Percentiles rank a stretch among this genome's conserved stretches.
phyloP scores from a whole-genome alignment of 768 basidiomycete genomes.

The Dacryopinax primogenitus region DNA sequence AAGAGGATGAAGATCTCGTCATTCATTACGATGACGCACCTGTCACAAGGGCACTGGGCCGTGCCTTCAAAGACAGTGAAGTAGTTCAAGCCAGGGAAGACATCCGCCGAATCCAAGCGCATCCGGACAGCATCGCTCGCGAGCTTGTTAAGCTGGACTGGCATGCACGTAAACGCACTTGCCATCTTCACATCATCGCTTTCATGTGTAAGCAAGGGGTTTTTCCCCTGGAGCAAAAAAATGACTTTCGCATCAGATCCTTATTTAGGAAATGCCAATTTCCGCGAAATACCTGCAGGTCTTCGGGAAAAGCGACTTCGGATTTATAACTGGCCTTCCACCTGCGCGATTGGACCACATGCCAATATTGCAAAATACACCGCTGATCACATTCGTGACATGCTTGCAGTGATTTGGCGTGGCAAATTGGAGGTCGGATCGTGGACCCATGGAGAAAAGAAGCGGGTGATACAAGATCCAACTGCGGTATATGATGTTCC shows the following conservation, averaged over 20 bases:
- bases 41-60: background rate
- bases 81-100: background rate
- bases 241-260: background rate
- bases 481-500: background rate
- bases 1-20: background rate
- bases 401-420: background rate
- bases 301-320: background rate
- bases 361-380: background rate
- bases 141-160: conserved; percentile 39
- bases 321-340: background rate
- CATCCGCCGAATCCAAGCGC: background rate
- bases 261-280: background rate
- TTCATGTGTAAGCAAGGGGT: background rate
- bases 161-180: conserved; percentile 19
- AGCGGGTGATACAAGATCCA: background rate
- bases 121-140: background rate
- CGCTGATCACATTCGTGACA: background rate
- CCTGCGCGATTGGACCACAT: background rate
- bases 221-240: no score
- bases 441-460: background rate
- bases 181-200: conserved; percentile 7
- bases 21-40: conserved; percentile 6
- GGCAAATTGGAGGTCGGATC: background rate
- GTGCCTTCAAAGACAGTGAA: conserved; percentile 2
- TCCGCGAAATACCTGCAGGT: background rate